Base-by-base conservation (phyloP, 2,329 filamentous ascomycete species). In the Westerdykella ornata region DNA sequence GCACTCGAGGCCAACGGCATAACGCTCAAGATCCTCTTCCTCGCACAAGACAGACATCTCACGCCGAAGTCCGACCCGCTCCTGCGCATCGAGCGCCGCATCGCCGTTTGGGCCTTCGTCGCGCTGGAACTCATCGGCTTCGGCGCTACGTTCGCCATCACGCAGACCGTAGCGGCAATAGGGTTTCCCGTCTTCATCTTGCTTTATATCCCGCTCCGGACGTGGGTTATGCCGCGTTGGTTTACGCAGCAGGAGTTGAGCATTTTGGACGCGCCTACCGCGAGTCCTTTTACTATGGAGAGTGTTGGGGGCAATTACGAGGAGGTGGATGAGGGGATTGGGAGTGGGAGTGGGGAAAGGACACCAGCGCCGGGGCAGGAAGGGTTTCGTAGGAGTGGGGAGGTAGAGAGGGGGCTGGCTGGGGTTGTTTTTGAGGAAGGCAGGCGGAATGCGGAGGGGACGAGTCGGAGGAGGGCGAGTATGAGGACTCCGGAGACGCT, bases 161-260 rank as follows among this genome's bases (percentile, higher is more conserved):
- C 75, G 2, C 75, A 80, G 55, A 80, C 77, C 0, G 73, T 80
- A 17, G 77, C 73, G 0, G 77, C 76, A 0, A 77, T 80, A 48
- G 74, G 75, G 0, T 80, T 80, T 46, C 77, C 77, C 0, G 68
- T 80, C 12, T 68, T 80, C 38, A 78, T 80, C 44, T 66, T 76
- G 14, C 57, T 72, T 3, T 65, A 80, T 14, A 78, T 81, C 6
- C 77, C 77, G 0, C 51, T 78, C 20, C 63, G 76, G 3, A 74
- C 71, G 45, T 65, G 69, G 40, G 40, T 73, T 0, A 58, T 80
- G 47, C 76, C 76, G 1, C 51, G 62, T 13, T 74, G 73, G 59
- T 78, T 80, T 46, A 66, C 62, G 0, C 53, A 63, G 4, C 48
- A 68, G 14, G 75, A 79, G 50, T 54, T 80, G 9, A 53, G 64